These are phyloP conservation scores for Kitagawia praeruptora DNA, from an alignment of 129 eudicot genomes.

Conservation along the genomic window DNA sequence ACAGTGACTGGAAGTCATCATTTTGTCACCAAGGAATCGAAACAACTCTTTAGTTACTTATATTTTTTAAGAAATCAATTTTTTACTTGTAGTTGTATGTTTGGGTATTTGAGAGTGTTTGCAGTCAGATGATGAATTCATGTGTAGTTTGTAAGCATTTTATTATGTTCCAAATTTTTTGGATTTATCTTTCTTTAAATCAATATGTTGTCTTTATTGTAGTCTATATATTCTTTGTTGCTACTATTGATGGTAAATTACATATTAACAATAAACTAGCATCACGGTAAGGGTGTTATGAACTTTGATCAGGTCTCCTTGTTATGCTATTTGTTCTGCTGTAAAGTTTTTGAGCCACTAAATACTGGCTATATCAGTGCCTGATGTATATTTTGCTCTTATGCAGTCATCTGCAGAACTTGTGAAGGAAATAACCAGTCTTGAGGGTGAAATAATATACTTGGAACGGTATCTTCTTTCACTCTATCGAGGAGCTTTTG, in stretches of 20 bases:
- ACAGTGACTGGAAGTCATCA: not conserved
- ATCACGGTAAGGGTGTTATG: not conserved
- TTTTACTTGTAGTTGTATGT: not conserved
- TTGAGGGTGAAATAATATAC: conserved; percentile 59
- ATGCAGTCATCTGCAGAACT: conserved; percentile 64
- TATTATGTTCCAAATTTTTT: not conserved
- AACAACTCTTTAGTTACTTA: not conserved
- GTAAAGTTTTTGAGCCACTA: not conserved
- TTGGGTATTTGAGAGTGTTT: not conserved
- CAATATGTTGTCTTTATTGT: not conserved
- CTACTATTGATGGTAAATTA: not conserved
- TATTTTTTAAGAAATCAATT: not conserved
- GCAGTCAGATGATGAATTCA: not conserved
- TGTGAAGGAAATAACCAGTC: conserved; percentile 57
- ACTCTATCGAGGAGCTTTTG: conserved; percentile 56
- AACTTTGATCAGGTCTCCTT: not conserved
- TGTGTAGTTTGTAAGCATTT: not conserved
- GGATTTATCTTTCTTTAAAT: not conserved
- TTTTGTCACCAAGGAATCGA: not conserved
- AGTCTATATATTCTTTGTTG: not conserved
- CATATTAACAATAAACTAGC: not conserved
- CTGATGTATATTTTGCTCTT: conserved; percentile 9
- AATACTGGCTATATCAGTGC: not conserved
- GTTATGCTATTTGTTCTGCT: not conserved
- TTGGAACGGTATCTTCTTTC: conserved; percentile 69